Evolutionary conservation across 78 protist species (phyloP), one percentile per base, ranked within the genome.

Genomic region (Polysphondylium violaceum): DNA sequence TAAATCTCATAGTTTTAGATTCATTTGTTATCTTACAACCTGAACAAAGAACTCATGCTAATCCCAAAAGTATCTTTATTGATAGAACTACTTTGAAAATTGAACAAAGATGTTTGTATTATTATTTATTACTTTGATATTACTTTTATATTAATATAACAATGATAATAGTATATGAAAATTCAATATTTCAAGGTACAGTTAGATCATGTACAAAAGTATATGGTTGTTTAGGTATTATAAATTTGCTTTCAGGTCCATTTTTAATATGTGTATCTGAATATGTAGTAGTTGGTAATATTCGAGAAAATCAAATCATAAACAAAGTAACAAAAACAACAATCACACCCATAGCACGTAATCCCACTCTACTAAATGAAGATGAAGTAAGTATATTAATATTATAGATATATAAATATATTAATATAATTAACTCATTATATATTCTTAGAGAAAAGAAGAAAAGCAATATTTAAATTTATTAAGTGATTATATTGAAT

Each of bases 201-300:
- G 36, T 83, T 25, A 83, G 44, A 69, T 83, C 91, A 40, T 27
- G 43, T 36, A 40, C 29, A 16, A 83, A 41, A 58, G 58, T 83
- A 69, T 83, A 11, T 58, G 91, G 91, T 25, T 67, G 77, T 83
- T 17, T 83, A 38, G 91, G 91, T 43, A 83, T 83, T 16, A 83
- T 83, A 1, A 83, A 69, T 40, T 43, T 83, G 41, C 58, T 83
- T 40, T 83, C 91, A 16, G 71, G 79, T 17, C 91, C 91, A 69
- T 74, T 55, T 55, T 38, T 83, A 36, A 59, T 83, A 71, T 55
- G 77, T 67, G 69, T 83, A 8, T 29, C 73, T 5, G 91, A 83
- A 29, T 68, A 38, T 31, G 53, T 29, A 27, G 36, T n/a, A 1
- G 43, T 83, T 40, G 91, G 91, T 68, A 23, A 73, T 23, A 83